These are phyloP conservation scores for Aureobasidium melanogenum DNA, from an alignment of 2,329 filamentous ascomycete genomes.

Conservation along the genomic window DNA sequence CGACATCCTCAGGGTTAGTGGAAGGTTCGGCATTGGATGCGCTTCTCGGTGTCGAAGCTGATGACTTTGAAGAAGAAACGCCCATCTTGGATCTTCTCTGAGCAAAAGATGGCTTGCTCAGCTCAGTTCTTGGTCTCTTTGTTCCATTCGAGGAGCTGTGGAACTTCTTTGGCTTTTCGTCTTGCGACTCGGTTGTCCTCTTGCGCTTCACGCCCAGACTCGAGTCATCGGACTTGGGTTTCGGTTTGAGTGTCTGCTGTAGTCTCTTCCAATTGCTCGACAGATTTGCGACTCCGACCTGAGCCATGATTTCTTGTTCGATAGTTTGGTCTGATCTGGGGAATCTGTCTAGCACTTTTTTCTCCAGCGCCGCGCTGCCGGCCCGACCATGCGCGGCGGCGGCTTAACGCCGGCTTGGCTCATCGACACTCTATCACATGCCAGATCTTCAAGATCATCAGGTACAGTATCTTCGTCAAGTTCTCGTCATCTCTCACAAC, in stretches of 20 bases:
- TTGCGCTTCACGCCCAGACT: conserved; percentile 27
- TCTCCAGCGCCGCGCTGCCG: not conserved
- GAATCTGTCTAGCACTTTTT: not conserved
- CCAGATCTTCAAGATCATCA: not conserved
- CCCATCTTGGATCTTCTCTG: conserved; percentile 42
- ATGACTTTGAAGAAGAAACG: conserved; percentile 22
- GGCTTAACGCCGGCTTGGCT: not conserved
- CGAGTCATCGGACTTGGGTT: conserved; percentile 13
- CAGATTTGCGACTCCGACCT: conserved; percentile 25
- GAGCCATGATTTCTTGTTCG: not conserved
- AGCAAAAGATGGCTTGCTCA: conserved; percentile 17
- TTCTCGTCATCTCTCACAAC: not conserved
- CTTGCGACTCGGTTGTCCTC: conserved; percentile 16
- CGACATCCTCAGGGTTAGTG: conserved; percentile 52
- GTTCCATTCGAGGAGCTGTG: conserved; percentile 12
- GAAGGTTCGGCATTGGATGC: conserved; percentile 52
- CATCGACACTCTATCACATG: conserved; percentile 2
- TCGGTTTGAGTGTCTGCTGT: conserved; percentile 46
- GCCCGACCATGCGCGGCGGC: not conserved
- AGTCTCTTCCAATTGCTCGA: conserved; percentile 69
- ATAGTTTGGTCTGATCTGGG: not conserved
- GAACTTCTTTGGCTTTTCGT: conserved; percentile 12
- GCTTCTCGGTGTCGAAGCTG: conserved; percentile 40
- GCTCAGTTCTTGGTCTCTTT: conserved; percentile 12
- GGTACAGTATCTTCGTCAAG: not conserved